Conservation (phyloP, 1,139 yeast genomes). For the Blastobotrys indianensis region DNA sequence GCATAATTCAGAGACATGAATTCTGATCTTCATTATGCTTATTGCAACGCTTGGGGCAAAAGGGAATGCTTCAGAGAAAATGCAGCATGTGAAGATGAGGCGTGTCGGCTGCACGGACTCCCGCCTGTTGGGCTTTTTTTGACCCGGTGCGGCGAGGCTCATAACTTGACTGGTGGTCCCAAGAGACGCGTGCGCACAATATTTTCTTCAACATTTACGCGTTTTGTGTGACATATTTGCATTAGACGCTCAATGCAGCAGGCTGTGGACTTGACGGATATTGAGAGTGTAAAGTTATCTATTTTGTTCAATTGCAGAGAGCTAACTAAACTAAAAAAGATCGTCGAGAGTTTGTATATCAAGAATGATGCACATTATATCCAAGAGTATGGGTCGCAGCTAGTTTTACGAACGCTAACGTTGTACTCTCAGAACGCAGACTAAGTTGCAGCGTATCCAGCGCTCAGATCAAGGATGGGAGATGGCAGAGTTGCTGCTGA, state of each 20-base stretch:
- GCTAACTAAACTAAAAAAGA: conserved; percentile 7
- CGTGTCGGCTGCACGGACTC: no score
- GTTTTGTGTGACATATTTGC: no score
- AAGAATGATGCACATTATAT: conserved; percentile 18
- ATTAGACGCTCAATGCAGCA: conserved; percentile 3
- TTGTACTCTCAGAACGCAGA: conserved; percentile 39
- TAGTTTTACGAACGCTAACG: conserved; percentile 6
- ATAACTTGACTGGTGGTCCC: no score
- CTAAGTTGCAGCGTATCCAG: conserved; percentile 44
- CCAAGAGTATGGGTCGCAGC: conserved; percentile 17
- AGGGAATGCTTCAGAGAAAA: no score
- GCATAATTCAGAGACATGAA: no score
- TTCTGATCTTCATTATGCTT: no score
- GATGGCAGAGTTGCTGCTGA: conserved; percentile 43
- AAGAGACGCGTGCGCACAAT: no score
- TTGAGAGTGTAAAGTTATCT: conserved; percentile 13
- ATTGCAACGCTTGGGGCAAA: no score
- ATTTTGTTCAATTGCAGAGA: background rate
- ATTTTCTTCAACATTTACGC: no score
- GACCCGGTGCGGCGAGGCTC: no score
- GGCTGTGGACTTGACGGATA: conserved; percentile 7
- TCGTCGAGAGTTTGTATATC: conserved; percentile 23
- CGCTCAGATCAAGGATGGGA: conserved; percentile 45
- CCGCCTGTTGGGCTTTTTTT: no score
- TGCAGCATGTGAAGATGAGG: no score